Evolutionary conservation across 2,329 filamentous ascomycete genomes (phyloP), one percentile per base, ranked within the genome.

Genomic region (Stenocarpella maydis): DNA sequence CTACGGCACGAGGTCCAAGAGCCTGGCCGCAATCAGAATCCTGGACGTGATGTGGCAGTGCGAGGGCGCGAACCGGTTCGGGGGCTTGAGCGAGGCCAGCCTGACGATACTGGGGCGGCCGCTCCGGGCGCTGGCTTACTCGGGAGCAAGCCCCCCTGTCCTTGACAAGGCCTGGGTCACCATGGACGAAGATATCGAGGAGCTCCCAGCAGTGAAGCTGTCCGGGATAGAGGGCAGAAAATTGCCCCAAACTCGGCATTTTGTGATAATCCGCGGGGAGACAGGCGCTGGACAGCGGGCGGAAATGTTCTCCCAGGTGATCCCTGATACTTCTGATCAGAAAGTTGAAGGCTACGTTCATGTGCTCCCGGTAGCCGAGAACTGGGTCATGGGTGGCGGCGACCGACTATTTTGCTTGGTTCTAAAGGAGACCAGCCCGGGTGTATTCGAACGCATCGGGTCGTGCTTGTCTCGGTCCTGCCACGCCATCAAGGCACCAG

Each of bases 321-420:
- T 24, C 5, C 43, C 31, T 0, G 43, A 61, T 24, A 31, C 31
- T 15, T 41, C 53, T 4, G 43, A 67, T 34, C 43, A 61, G 28
- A 52, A 41, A 4, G 17, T 67, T 4, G 31, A 67, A 34, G 54
- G 55, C n/a, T 17, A 54, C 8, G 37, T 63, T 19, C 50, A 68
- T 21, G 47, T 63, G 8, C 47, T 64, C n/a, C 55, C 45, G 28
- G n/a, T 53, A 2, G 26, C 49, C 10, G 43, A 45, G 34, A 61
- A 37, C 31, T 54, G 39, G 26, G 31, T 45, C 3, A 5, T 24
- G 45, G 37, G 34, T 1, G 15, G 26, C 14, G 55, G 55, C 5
- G 45, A 64, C 10, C 53, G 39, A 9, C n/a, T 47, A 3, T 54
- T 67, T 28, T 61, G 53, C 55, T 15, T 52, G 43, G 21, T 52